Conservation (phyloP, 257 asterid genomes). For the Solanum bukasovii region DNA sequence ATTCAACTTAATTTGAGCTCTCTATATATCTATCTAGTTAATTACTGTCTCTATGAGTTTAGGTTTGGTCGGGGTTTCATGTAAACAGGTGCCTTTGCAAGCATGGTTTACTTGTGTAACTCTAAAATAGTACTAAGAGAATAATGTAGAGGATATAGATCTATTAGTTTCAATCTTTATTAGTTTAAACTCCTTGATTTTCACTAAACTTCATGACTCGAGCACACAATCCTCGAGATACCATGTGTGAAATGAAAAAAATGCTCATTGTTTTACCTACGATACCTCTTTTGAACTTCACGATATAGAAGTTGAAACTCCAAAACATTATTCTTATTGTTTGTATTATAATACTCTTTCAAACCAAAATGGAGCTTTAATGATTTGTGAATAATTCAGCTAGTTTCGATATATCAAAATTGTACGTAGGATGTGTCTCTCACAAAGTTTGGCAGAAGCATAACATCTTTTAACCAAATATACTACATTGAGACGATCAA, state of each 20-base stretch:
- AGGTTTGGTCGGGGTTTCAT: neutral
- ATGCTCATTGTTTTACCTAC: neutral
- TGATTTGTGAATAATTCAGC: neutral
- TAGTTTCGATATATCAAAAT: neutral
- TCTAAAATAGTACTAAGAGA: neutral
- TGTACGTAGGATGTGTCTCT: neutral
- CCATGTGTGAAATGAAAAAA: neutral
- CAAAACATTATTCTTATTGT: neutral
- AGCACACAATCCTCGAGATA: neutral
- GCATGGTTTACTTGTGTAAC: neutral
- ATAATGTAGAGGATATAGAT: neutral
- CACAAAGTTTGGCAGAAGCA: neutral
- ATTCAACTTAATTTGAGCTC: neutral
- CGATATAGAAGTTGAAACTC: neutral
- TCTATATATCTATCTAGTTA: neutral
- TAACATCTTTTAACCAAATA: neutral
- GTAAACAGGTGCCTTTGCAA: neutral
- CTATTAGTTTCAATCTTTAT: neutral
- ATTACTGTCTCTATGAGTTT: neutral
- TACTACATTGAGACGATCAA: neutral
- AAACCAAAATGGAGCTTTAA: neutral
- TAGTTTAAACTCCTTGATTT: neutral
- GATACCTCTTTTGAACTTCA: neutral
- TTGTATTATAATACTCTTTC: neutral
- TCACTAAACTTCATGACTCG: neutral